Evolutionary conservation across 768 basidiomycete genomes (phyloP).

Genomic region (Wakefieldia striispora): DNA sequence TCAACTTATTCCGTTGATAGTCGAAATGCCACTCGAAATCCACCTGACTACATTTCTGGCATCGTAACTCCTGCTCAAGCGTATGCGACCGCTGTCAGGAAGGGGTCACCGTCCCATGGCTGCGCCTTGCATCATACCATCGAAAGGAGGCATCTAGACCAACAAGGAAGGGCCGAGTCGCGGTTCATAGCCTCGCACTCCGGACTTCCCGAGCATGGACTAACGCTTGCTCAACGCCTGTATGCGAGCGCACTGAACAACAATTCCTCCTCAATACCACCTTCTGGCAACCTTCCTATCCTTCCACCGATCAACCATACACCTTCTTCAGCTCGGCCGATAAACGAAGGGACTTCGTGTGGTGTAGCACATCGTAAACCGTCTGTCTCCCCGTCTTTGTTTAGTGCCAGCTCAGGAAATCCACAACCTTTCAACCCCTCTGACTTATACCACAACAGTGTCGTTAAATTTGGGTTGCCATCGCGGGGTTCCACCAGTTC

Average conservation of each 20-base stretch:
- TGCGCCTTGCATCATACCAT: slow-evolving; percentile 13
- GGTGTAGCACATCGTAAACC: slow-evolving; percentile 1
- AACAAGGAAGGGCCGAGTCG: not conserved
- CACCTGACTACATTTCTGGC: not conserved
- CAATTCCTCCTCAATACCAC: slow-evolving; percentile 8
- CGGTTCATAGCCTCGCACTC: slow-evolving; percentile 1
- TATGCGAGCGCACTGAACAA: slow-evolving; percentile 40
- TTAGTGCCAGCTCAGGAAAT: not conserved
- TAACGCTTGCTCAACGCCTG: slow-evolving; percentile 41
- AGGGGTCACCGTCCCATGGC: slow-evolving; percentile 6
- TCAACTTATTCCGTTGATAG: slow-evolving; percentile 1
- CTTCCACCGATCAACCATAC: slow-evolving; percentile 1
- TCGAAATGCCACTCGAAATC: not conserved
- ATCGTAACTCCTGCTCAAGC: slow-evolving; percentile 22
- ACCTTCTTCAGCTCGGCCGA: not conserved
- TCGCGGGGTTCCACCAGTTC: not conserved
- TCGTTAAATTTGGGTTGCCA: slow-evolving; percentile 7
- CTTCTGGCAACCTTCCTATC: slow-evolving; percentile 4
- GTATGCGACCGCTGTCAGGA: slow-evolving; percentile 13
- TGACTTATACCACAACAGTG: slow-evolving; percentile 19
- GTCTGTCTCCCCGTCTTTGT: slow-evolving; percentile 3
- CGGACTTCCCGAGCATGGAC: slow-evolving; percentile 14
- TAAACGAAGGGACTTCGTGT: not conserved
- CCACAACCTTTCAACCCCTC: slow-evolving; percentile 5
- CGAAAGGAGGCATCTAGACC: slow-evolving; percentile 18